Base-by-base conservation (phyloP, 192 early-diverging fungal species). In the Oehlia diaphana region DNA sequence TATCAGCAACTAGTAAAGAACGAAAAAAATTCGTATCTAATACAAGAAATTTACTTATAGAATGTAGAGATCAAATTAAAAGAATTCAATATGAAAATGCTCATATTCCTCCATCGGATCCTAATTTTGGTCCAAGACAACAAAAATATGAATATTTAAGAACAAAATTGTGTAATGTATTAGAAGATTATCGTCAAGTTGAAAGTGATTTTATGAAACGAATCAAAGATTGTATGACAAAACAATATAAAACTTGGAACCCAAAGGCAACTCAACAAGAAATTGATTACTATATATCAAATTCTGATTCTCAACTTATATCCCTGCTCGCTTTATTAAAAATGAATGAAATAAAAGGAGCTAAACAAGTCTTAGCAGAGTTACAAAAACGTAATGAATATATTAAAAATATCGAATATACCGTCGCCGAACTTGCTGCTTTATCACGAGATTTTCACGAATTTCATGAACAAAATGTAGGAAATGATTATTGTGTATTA, bases 361-460 rank as follows among this genome's bases (percentile, higher is more conserved):
- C 94, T 19, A 85, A 87, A 62, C 84, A 87, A 31, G 95, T 92
- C 4, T 81, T 96, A 14, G 83, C 86, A 35, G 94, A 96, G 82
- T 94, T 96, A 49, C 94, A 96, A 84, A 89, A 90, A 81, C 87
- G 94, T 37, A 95, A 96, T 79, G 86, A 91, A 64, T 94, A 96
- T 79, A 94, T 96, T 76, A 88, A 94, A 79, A 89, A 91, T 83
- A 95, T 96, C 81, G 95, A 96, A 85, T 89, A 89, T 79, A 93
- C 92, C 13, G 94, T 96, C 82, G 79, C 93, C 90, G 95, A 96
- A 89, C 84, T 96, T 63, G 94, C 95, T 84, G 91, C 95, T 87
- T 83, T 96, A 42, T 96, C 95, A 72, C 90, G 93, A 49, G 95
- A 96, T 77, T 95, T 96, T 94, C 87, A 94, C 47, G 31, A 31